Evolutionary conservation across 2,329 filamentous ascomycete genomes (phyloP), one percentile per base, ranked within the genome.

Genomic region (Thermothelomyces thermophilus): DNA sequence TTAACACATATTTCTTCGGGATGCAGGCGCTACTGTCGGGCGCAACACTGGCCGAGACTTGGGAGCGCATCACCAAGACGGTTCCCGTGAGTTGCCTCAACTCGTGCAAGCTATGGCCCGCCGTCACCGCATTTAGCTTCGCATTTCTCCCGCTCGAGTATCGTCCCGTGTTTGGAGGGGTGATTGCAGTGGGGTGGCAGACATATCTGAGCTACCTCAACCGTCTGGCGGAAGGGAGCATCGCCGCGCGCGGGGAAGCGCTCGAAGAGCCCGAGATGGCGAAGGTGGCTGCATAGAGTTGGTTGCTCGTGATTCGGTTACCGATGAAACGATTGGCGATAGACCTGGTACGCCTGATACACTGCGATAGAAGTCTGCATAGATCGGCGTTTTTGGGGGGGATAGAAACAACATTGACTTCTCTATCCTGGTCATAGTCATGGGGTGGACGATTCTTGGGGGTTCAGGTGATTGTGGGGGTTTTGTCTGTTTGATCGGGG

Each of bases 131-230:
- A 0, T 84, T 96, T 63, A 90, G 77, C 66, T 94, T 96, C 62
- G 82, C 85, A n/a, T 93, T 88, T 61, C 72, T 96, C 4, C 80
- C 83, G 22, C 73, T 89, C 41, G 82, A 91, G 62, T 91, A 88
- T 67, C 75, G 90, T 44, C 87, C 82, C 59, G 76, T 95, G 14
- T 93, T 95, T 59, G 81, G 85, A 0, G 88, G 87, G 1, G 70
- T 85, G 6, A 77, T 95, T 56, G 87, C 88, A 1, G 84, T 95
- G 45, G 87, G 86, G 0, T 96, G 90, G 90, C 90, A 95, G 76
- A 90, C 88, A 1, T 96, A 95, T 73, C 63, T 96, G 59, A 87
- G 83, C 58, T 86, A 82, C 66, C 67, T 95, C 62, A 95, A 95
- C 61, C 77, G 84, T 61, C 72, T 73, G 54, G 87, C 87, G 1